Evolutionary conservation across 805 yeast genomes (phyloP).

Genomic region (Naumovozyma baii): DNA sequence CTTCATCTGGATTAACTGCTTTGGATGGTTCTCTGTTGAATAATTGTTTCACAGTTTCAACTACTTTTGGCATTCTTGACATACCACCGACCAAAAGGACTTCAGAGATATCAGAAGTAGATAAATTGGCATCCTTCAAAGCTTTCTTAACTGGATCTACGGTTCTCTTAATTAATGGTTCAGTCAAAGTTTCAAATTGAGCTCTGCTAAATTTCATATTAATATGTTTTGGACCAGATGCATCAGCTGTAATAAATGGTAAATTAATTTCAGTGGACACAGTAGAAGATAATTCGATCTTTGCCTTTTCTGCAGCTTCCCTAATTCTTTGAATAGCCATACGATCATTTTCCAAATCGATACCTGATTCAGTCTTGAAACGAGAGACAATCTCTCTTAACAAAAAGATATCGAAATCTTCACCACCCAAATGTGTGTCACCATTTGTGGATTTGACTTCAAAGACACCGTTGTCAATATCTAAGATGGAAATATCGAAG

Average conservation of each 20-base stretch:
- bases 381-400: slow-evolving; percentile 74
- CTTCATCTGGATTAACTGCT: slow-evolving; percentile 91
- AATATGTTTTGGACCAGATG: slow-evolving; percentile 61
- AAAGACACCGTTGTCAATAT: slow-evolving; percentile 94
- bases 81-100: slow-evolving; percentile 78
- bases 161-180: slow-evolving; percentile 59
- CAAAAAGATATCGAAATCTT: slow-evolving; percentile 75
- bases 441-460: slow-evolving; percentile 97
- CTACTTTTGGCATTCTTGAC: slow-evolving; percentile 83
- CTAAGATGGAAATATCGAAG: slow-evolving; percentile 91
- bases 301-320: slow-evolving; percentile 77
- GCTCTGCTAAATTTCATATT: slow-evolving; percentile 59
- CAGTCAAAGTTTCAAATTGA: slow-evolving; percentile 60
- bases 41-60: slow-evolving; percentile 56
- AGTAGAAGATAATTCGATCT: slow-evolving; percentile 68
- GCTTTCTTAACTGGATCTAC: slow-evolving; percentile 72
- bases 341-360: slow-evolving; percentile 49
- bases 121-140: slow-evolving; percentile 61
- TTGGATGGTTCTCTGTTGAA: slow-evolving; percentile 81
- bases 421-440: slow-evolving; percentile 82
- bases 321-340: slow-evolving; percentile 70
- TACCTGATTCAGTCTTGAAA: slow-evolving; percentile 64
- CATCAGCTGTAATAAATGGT: slow-evolving; percentile 79
- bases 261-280: slow-evolving; percentile 57
- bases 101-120: slow-evolving; percentile 62